Evolutionary conservation across 371 early-diverging fungal genomes (phyloP).

Genomic region (Mortierella sp.): DNA sequence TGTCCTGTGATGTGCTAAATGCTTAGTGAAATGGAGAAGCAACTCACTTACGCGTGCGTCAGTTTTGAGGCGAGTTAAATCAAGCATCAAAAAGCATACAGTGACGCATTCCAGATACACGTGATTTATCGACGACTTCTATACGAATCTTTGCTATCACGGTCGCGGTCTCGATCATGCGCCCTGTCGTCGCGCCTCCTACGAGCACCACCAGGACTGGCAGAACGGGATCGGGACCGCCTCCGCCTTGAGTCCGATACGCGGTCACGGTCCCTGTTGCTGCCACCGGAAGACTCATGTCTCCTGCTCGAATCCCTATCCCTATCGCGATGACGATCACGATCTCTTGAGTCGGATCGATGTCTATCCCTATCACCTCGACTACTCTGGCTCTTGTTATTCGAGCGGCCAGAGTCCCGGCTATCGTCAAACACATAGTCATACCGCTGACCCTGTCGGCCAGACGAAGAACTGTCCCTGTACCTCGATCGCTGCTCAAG

Average conservation of each 20-base stretch:
- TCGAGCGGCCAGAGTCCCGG: not conserved
- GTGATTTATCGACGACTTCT: conserved; percentile 2
- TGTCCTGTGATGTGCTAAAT: no score
- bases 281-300: conserved; percentile 4
- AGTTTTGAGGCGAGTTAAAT: no score
- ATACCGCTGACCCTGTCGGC: conserved; percentile 19
- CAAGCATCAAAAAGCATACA: no score
- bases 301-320: conserved; percentile 22
- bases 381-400: conserved; percentile 2
- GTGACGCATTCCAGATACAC: no score
- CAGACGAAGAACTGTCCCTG: conserved; percentile 13
- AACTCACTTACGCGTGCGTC: no score
- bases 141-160: conserved; percentile 5
- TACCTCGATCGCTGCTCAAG: conserved; percentile 50
- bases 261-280: conserved; percentile 6
- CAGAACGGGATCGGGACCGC: conserved; percentile 30
- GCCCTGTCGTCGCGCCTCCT: conserved; percentile 20
- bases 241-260: conserved; percentile 3
- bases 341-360: not conserved
- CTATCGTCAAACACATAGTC: conserved; percentile 49
- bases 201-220: conserved; percentile 8
- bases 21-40: no score
- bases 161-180: conserved; percentile 10
- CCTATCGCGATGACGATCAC: not conserved
- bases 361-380: conserved; percentile 4